Evolutionary conservation across 1,284 basidiomycete genomes (phyloP).

Genomic region (Ganoderma boninense): DNA sequence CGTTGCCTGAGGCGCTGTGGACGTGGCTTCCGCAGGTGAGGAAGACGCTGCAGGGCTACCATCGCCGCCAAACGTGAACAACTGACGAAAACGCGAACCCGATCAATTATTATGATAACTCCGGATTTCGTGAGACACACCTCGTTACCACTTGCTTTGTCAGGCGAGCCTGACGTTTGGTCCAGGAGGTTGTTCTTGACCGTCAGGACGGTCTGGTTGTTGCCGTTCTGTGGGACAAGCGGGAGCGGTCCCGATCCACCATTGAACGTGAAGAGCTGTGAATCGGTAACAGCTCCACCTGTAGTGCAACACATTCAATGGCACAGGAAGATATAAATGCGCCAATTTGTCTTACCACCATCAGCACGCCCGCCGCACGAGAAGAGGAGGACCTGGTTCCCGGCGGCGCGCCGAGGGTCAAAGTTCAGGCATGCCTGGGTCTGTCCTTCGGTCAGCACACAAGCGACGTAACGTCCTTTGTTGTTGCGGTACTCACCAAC

Average conservation of each 20-base stretch:
- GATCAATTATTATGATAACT: neutral
- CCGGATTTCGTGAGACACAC: neutral
- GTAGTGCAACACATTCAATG: neutral
- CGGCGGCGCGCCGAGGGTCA: conserved; percentile 17
- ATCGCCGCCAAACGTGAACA: conserved; percentile 11
- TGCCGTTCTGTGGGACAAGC: conserved; percentile 14
- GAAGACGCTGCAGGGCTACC: conserved; percentile 6
- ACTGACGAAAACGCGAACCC: conserved; percentile 3
- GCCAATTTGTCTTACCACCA: conserved; percentile 6
- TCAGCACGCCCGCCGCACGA: conserved; percentile 21
- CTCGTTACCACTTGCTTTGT: conserved; percentile 6
- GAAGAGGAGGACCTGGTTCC: conserved; percentile 17
- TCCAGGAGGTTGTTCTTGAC: conserved; percentile 5
- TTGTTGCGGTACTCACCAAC: neutral
- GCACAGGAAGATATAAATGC: neutral
- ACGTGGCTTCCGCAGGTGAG: neutral
- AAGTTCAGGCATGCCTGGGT: conserved; percentile 20
- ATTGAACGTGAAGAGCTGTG: conserved; percentile 20
- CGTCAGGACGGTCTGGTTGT: conserved; percentile 9
- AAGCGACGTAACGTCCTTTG: neutral
- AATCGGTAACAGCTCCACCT: conserved; percentile 17
- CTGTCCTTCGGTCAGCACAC: neutral
- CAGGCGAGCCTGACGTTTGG: conserved; percentile 4
- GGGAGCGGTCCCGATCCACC: conserved; percentile 6
- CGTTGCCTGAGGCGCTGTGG: neutral